Evolutionary conservation across 768 basidiomycete species (phyloP).

Genomic region (Lactarius pseudohatsudake): DNA sequence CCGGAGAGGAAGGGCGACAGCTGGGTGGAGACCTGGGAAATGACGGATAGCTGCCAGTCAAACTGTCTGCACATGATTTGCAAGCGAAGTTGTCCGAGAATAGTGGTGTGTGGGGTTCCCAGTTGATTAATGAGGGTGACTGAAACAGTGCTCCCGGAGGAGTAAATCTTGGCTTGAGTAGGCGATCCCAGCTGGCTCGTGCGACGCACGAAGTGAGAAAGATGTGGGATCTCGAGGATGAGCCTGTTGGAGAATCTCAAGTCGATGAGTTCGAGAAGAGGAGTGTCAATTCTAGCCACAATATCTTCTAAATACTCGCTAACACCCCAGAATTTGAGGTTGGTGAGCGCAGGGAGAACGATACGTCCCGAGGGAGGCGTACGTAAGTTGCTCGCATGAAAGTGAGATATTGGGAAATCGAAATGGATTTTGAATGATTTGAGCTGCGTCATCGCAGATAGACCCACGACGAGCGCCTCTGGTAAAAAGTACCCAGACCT

Average conservation of each 20-base stretch:
- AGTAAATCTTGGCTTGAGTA: background rate
- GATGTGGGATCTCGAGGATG: background rate
- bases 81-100: background rate
- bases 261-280: background rate
- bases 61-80: background rate
- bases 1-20: conserved; percentile 2
- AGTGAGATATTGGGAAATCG: background rate
- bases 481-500: background rate
- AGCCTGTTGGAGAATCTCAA: conserved; percentile 5
- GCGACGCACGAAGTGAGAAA: conserved; percentile 7
- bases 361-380: background rate
- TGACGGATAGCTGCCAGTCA: conserved; percentile 9
- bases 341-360: background rate
- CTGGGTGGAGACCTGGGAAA: conserved; percentile 1
- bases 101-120: background rate
- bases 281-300: background rate
- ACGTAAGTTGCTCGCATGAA: background rate
- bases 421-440: background rate
- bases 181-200: background rate
- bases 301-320: conserved; percentile 17
- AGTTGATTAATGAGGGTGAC: background rate
- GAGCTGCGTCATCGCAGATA: background rate
- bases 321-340: background rate
- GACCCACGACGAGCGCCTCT: background rate
- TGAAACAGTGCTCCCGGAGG: background rate